A percentile compares a stretch with the other conserved stretches of the same genome.
These are phyloP conservation scores for Rhytidiadelphus loreus DNA, from an alignment of 225 moss, liverwort and hornwort species.

Conservation along the genomic window DNA sequence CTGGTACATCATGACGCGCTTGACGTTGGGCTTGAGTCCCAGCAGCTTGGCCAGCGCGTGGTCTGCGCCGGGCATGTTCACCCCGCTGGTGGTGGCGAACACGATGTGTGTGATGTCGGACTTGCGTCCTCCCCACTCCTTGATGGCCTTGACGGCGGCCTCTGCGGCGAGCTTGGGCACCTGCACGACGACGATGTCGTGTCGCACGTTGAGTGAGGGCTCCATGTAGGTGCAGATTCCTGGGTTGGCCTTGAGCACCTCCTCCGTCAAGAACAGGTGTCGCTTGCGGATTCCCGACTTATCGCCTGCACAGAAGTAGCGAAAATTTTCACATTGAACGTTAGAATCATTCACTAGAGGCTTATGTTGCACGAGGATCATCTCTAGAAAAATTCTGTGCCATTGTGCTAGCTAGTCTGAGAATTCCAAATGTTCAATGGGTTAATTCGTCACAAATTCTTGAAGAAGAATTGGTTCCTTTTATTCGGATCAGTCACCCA, in stretches of 20 bases:
- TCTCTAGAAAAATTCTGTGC: neutral
- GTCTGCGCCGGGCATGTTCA: slow-evolving; percentile 29
- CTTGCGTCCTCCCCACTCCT: neutral
- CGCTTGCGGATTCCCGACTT: slow-evolving; percentile 40
- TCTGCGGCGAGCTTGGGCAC: slow-evolving; percentile 42
- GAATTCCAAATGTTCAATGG: neutral
- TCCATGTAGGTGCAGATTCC: slow-evolving; percentile 48
- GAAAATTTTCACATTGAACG: neutral
- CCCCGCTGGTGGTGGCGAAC: slow-evolving; percentile 11
- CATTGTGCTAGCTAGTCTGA: neutral
- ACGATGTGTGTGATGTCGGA: slow-evolving; percentile 1
- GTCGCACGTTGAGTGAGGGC: slow-evolving; percentile 17
- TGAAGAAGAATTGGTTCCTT: neutral
- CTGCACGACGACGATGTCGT: slow-evolving; percentile 38
- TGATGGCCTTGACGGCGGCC: neutral
- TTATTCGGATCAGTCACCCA: neutral
- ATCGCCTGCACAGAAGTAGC: neutral
- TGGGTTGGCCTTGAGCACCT: slow-evolving; percentile 42
- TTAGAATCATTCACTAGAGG: no score
- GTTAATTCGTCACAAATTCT: neutral
- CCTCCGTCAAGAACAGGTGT: slow-evolving; percentile 29
- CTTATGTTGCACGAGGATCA: no score
- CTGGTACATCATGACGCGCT: slow-evolving; percentile 2
- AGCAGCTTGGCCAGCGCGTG: slow-evolving; percentile 41
- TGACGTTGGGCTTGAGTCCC: slow-evolving; percentile 29